Base-by-base conservation (phyloP, 2,329 filamentous ascomycete genomes). In the Shiraia bambusicola region DNA sequence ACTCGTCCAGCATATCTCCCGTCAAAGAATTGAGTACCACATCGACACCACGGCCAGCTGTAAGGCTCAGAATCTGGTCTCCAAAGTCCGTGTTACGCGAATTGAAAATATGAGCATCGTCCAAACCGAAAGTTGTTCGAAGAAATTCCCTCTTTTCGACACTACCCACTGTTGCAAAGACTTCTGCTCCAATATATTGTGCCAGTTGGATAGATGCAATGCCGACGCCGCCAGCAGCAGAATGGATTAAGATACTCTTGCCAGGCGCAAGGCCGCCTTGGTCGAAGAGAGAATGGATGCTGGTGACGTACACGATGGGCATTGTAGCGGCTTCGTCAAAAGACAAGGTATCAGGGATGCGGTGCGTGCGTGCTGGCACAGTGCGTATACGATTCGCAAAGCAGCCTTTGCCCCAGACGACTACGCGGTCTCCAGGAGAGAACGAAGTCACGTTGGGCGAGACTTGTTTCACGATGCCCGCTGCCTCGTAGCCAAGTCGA, bases 31-130 rank as follows among this genome's bases (percentile, higher is more conserved):
- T 67, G 2, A 67, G 35, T 2, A 69, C 53, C 1, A 67, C 29
- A 44, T 71, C 68, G 14, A 70, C 64, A 3, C 69, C 69, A 2
- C 40, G 28, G 3, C 59, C 59, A 9, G 52, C 40, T 1, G 67
- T 70, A 2, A 34, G 40, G 1, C 30, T 8, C 40, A 57, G 44
- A 8, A 69, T 29, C 3, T 45, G 51, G 0, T 37, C 13, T 1
- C 32, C 30, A 35, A 71, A 71, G 2, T 17, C 10, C 11, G 42
- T 27, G 30, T 52, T 44, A 11, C 61, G 58, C 8, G 50, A 61
- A 19, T 47, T 35, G 46, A 70, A 69, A 25, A 72, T 69, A 10
- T 51, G 59, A 1, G 58, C 47, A 2, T 12, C 31, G 5, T 47
- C 50, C 13, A 65, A 50, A 17, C 45, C 50, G 22, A 39, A 58